Evolutionary conservation across 2,329 filamentous ascomycete genomes (phyloP).

Genomic region (Cladophialophora immunda): DNA sequence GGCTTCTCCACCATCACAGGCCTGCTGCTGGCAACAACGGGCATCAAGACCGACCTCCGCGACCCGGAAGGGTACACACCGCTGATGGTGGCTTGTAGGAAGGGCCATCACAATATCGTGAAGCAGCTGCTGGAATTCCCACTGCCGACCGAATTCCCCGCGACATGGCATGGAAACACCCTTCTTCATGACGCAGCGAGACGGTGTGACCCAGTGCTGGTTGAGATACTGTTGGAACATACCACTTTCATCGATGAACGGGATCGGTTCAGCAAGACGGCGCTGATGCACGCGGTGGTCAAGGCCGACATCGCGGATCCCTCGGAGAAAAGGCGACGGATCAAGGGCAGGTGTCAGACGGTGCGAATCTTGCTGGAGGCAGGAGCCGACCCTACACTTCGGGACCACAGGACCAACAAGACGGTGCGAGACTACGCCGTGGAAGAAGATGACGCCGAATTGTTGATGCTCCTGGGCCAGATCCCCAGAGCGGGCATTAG

Average conservation of each 20-base stretch:
- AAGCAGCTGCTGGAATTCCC: conserved; percentile 33
- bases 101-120: conserved; percentile 33
- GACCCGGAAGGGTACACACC: conserved; percentile 33
- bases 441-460: conserved; percentile 25
- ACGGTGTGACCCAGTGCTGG: conserved; percentile 32
- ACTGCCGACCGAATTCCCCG: conserved; percentile 31
- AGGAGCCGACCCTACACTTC: conserved; percentile 29
- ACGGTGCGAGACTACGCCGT: conserved; percentile 26
- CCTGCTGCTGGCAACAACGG: conserved; percentile 27
- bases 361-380: conserved; percentile 29
- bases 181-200: conserved; percentile 38
- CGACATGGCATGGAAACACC: conserved; percentile 36
- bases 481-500: conserved; percentile 21
- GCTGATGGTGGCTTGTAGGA: conserved; percentile 35
- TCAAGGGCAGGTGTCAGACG: conserved; percentile 21
- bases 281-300: conserved; percentile 38
- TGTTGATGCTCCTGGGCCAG: conserved; percentile 24
- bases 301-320: conserved; percentile 28
- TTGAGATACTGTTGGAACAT: conserved; percentile 32
- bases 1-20: conserved; percentile 34
- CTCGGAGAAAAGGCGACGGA: conserved; percentile 13
- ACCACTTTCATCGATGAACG: conserved; percentile 30
- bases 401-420: conserved; percentile 20
- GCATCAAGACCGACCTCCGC: conserved; percentile 28
- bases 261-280: conserved; percentile 37